These are phyloP conservation scores for Closterium sp. DNA, from an alignment of 139 green algal genomes.

Conservation along the genomic window DNA sequence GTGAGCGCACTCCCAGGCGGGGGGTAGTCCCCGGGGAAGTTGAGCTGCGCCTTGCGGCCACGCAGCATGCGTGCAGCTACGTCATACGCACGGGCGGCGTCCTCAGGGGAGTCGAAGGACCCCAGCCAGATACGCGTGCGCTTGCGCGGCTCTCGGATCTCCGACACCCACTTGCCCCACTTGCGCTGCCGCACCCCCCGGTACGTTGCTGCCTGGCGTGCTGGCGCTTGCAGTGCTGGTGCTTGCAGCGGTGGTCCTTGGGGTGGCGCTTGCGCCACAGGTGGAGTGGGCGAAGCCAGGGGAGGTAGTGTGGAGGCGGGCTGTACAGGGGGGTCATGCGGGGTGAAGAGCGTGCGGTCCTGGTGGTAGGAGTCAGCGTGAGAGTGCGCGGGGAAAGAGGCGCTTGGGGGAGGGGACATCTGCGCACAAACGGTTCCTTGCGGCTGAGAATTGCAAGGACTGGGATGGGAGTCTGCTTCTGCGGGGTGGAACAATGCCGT, in stretches of 20 bases:
- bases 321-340: neutral
- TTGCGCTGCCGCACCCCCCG: conserved; percentile 12
- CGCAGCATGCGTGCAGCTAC: conserved; percentile 1
- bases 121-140: conserved; percentile 21
- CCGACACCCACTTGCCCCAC: conserved; percentile 33
- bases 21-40: conserved; percentile 1
- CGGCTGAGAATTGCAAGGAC: neutral
- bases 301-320: neutral
- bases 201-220: neutral
- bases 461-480: neutral
- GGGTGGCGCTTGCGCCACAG: neutral
- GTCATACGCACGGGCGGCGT: conserved; percentile 6
- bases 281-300: neutral
- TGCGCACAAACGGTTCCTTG: neutral
- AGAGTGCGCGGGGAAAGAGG: neutral
- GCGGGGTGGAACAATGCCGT: neutral
- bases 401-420: neutral
- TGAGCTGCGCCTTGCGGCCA: conserved; percentile 5
- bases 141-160: conserved; percentile 23
- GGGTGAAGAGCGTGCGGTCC: neutral
- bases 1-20: neutral
- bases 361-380: neutral
- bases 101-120: conserved; percentile 1
- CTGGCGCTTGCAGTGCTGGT: neutral
- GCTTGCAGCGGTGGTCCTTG: neutral